These are phyloP conservation scores for Saururus chinensis DNA, from an alignment of 164 flowering plant species.

Conservation along the genomic window DNA sequence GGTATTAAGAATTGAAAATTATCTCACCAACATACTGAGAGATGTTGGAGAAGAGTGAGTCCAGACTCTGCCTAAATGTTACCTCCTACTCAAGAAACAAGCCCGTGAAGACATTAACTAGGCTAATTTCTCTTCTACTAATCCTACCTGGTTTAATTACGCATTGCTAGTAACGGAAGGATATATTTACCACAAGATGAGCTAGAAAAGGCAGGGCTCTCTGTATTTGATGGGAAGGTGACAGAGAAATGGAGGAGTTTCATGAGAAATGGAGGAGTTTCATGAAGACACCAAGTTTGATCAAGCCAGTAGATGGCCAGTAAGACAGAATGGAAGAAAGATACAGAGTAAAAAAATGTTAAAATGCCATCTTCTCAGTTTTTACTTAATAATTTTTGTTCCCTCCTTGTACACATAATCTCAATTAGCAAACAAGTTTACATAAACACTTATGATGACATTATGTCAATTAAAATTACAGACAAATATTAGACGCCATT, in stretches of 20 bases:
- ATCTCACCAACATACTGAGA: constrained; percentile 82
- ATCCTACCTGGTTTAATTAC: neutral
- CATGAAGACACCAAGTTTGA: constrained; percentile 58
- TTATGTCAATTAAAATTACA: constrained; percentile 6
- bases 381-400: neutral
- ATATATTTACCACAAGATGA: constrained; percentile 83
- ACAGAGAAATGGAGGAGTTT: constrained; percentile 80
- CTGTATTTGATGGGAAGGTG: constrained; percentile 66
- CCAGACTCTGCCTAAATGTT: neutral
- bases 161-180: constrained; percentile 75
- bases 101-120: neutral
- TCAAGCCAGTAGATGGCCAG: constrained; percentile 91
- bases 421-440: no score
- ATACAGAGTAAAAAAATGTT: no score
- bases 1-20: constrained; percentile 78
- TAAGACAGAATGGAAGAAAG: constrained; percentile 15
- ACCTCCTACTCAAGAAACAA: neutral
- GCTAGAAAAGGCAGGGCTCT: constrained; percentile 72
- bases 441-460: neutral
- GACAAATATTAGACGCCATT: constrained; percentile 73
- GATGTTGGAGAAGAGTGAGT: constrained; percentile 98
- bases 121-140: neutral
- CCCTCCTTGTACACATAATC: no score
- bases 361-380: neutral
- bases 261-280: constrained; percentile 80